A percentile compares a stretch with the other conserved stretches of the same genome.
Evolutionary conservation across 106 monocot species (phyloP).

Genomic region (Allium cepa): DNA sequence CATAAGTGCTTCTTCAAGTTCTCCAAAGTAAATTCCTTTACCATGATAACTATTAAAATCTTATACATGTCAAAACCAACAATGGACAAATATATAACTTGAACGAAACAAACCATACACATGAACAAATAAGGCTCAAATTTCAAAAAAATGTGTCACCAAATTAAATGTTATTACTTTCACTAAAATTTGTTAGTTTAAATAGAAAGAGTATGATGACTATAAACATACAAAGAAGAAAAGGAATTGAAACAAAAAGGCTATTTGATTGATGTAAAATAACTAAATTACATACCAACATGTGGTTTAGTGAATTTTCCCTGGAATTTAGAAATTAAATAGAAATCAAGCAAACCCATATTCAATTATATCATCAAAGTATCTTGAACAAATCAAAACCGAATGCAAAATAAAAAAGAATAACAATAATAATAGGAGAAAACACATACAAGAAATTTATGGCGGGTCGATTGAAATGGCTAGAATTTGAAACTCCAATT

Average conservation of each 20-base stretch:
- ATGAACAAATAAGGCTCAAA: slow-evolving; percentile 21
- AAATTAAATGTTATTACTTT: background rate
- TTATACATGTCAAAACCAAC: slow-evolving; percentile 4
- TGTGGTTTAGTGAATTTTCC: background rate
- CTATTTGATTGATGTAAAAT: background rate
- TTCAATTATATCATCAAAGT: background rate
- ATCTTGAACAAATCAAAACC: background rate
- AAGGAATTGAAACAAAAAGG: background rate
- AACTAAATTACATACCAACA: background rate
- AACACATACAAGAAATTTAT: slow-evolving; percentile 40
- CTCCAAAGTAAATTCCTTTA: slow-evolving; percentile 58
- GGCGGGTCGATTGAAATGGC: slow-evolving; percentile 32
- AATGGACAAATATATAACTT: background rate
- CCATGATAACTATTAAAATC: slow-evolving; percentile 40
- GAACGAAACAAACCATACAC: background rate
- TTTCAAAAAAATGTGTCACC: background rate
- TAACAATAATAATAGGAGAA: background rate
- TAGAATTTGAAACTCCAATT: slow-evolving; percentile 40
- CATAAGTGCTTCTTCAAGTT: slow-evolving; percentile 64
- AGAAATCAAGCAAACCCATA: too few relatives aligned
- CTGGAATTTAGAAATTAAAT: background rate
- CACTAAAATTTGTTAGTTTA: background rate
- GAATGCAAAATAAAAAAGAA: background rate
- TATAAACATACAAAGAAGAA: too few relatives aligned
- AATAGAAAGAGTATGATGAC: background rate